Evolutionary conservation across 768 basidiomycete genomes (phyloP).

Genomic region (Naematelia encephala): DNA sequence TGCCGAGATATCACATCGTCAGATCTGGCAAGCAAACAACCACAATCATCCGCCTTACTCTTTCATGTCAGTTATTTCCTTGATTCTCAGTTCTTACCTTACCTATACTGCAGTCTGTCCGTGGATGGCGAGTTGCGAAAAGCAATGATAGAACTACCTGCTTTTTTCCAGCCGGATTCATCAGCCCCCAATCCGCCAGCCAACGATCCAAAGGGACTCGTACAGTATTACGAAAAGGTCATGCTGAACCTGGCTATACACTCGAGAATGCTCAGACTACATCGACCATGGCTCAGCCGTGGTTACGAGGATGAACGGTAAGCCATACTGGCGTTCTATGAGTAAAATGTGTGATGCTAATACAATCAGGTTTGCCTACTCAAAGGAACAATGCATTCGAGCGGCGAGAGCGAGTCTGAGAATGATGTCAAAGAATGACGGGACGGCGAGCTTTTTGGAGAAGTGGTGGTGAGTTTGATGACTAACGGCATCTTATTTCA

Average conservation of each 20-base stretch:
- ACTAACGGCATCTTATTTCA: neutral
- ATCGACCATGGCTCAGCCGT: slow-evolving; percentile 49
- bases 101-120: neutral
- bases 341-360: slow-evolving; percentile 1
- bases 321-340: slow-evolving; percentile 5
- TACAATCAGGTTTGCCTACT: slow-evolving; percentile 47
- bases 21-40: slow-evolving; percentile 51
- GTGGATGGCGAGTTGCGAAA: slow-evolving; percentile 47
- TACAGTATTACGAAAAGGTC: slow-evolving; percentile 50
- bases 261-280: slow-evolving; percentile 48
- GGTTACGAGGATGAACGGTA: slow-evolving; percentile 49
- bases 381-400: slow-evolving; percentile 50
- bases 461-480: slow-evolving; percentile 46
- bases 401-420: slow-evolving; percentile 50
- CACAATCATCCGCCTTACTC: slow-evolving; percentile 47
- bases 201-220: slow-evolving; percentile 34
- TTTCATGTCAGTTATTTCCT: slow-evolving; percentile 38
- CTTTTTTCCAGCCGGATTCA: slow-evolving; percentile 45
- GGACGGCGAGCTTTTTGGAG: slow-evolving; percentile 48
- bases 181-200: slow-evolving; percentile 23
- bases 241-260: slow-evolving; percentile 50
- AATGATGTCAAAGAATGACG: slow-evolving; percentile 46
- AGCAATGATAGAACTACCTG: slow-evolving; percentile 48
- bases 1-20: slow-evolving; percentile 47
- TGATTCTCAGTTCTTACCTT: neutral